Evolutionary conservation across 2,329 filamentous ascomycete genomes (phyloP), one percentile per base, ranked within the genome.

Genomic region (Apiospora rasikravindrae): DNA sequence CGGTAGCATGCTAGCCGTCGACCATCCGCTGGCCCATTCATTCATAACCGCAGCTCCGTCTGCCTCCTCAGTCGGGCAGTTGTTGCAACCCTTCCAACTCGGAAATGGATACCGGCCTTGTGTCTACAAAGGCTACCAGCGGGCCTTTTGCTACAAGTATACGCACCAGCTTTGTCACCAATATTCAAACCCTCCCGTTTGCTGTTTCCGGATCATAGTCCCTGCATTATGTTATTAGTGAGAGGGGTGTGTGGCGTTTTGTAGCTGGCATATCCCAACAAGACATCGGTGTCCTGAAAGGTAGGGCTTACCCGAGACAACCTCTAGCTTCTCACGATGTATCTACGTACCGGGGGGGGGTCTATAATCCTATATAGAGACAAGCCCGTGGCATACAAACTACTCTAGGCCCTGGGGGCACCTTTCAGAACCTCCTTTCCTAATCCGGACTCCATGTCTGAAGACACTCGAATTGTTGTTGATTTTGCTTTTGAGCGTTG

Each of bases 231-330:
- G 19, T 14, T 51, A 51, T 33, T 37, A 33, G 26, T 22, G 16
- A 61, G 29, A 22, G 22, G 37, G 3, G 29, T 29, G 26, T 61
- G 53, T 37, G 53, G 29, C 29, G 19, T 22, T 40, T 40, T 40
- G 57, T 61, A 37, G 53, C 19, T 61, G 53, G 16, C 53, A 29
- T 33, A 57, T 61, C 53, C 53, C 53, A 61, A 61, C 57, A 64
- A 40, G 57, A 64, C 57, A 64, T n/a, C 57, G 6, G 29, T n/a
- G 29, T n/a, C 29, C 57, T 64, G 57, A 40, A 64, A 64, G 29
- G 33, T 64, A 40, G 33, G 19, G 33, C 37, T 13, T 64, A 64
- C 33, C 33, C 57, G 33, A 40, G 57, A 64, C 57, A 64, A 37
- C 57, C 33, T 64, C 14, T 13, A 33, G 10, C 57, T 40, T 40